phyloP scores from a whole-genome alignment of 345 rosid genomes.

The Psidium guajava region DNA sequence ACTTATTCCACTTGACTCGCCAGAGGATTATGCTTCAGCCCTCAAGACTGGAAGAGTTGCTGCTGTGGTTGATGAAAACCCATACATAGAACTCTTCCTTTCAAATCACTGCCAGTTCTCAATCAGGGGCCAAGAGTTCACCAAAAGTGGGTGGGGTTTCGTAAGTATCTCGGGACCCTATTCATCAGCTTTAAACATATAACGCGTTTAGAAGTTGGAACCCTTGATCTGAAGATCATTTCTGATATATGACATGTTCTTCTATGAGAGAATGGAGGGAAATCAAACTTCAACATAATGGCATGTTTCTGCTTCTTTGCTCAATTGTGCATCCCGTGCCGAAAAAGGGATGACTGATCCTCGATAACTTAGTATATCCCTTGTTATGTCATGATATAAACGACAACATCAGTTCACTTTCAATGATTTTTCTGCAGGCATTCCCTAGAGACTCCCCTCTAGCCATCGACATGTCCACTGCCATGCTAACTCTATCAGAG shows the following conservation, averaged over 20 bases:
- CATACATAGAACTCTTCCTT: slow-evolving; percentile 74
- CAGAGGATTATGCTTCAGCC: slow-evolving; percentile 62
- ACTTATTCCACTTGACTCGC: slow-evolving; percentile 72
- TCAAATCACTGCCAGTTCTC: slow-evolving; percentile 59
- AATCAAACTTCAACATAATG: neutral
- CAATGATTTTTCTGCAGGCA: slow-evolving; percentile 29
- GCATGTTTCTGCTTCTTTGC: neutral
- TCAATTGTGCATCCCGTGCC: neutral
- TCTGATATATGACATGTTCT: neutral
- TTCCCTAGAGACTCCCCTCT: slow-evolving; percentile 86
- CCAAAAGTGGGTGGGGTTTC: slow-evolving; percentile 88
- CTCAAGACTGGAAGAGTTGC: slow-evolving; percentile 64
- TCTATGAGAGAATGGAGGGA: neutral
- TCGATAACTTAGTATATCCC: neutral
- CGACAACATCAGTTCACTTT: neutral
- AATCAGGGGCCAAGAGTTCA: slow-evolving; percentile 71
- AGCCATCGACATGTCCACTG: slow-evolving; percentile 82
- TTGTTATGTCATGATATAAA: neutral
- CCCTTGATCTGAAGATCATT: neutral
- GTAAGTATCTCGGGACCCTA: slow-evolving; percentile 35
- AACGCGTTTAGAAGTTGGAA: neutral
- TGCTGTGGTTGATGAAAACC: slow-evolving; percentile 72
- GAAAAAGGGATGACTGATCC: neutral
- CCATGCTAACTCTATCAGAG: slow-evolving; percentile 69
- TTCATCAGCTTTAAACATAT: too few relatives aligned